Evolutionary conservation across 805 yeast genomes (phyloP), one percentile per base, ranked within the genome.

Genomic region (Wickerhamomyces bovis): DNA sequence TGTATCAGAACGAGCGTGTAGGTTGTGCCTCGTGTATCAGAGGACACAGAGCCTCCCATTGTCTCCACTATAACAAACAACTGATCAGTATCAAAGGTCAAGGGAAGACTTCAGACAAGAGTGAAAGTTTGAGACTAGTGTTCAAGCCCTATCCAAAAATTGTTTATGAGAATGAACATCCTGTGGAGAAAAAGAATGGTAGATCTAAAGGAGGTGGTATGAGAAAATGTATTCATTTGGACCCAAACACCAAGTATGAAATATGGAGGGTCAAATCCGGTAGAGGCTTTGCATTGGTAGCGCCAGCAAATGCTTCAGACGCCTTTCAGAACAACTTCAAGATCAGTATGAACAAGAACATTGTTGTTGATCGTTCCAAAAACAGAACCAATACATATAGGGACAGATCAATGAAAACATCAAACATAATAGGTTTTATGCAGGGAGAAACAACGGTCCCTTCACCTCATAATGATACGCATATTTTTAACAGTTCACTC

Each of bases 21-120:
- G 46, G 50, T 3, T 47, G 46, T 26, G 44, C 28, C 11, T 31
- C 42, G 6, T 43, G 50, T 16, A 47, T 47, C 12, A 36, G 45
- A 41, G 50, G 50, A 2, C 50, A 47, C 18, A 30, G 50, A 12
- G 50, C 50, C 6, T 43, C 44, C 2, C 42, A 41, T 38, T 47
- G 46, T 23, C 39, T 19, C 4, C 50, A 47, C 26, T 38, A 38
- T 16, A 39, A 44, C 19, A 47, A 47, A 33, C 31, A 39, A 7
- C 19, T 47, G 21, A 39, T 47, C 12, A 38, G 44, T 11, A 26
- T 44, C 25, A 47, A 47, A 30, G 22, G 46, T 4, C 38, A 42
- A 23, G 50, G 46, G 9, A 47, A 44, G 16, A 36, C 36, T 22
- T 19, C 20, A 11, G 43, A 47, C 18, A 41, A 41, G 30, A 5